Evolutionary conservation across 2,329 filamentous ascomycete genomes (phyloP), one percentile per base, ranked within the genome.

Genomic region (Periconia sp.): DNA sequence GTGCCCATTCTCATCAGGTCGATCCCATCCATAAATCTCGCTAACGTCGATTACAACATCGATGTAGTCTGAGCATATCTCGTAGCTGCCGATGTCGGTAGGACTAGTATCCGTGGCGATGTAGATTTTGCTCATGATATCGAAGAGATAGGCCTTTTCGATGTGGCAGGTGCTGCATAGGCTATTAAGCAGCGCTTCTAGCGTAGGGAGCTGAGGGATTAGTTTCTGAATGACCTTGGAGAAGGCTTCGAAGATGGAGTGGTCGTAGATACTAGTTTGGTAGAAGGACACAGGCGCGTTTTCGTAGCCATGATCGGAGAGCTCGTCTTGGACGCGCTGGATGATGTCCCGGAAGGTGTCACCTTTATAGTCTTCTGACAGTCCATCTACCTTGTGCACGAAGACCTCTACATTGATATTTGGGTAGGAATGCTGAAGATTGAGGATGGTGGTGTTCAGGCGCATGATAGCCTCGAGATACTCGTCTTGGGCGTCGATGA

Each of bases 171-270:
- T 94, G 48, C 88, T 89, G 73, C 90, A 95, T 29, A 99, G 82
- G 55, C 92, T 94, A 62, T 95, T 96, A 61, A 99, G 86, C 71
- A 99, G 83, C 36, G 91, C 88, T 72, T 99, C 94, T 42, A 99
- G 83, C 18, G 92, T 95, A 5, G 91, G 89, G 6, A 99, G 82
- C 50, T 95, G 89, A 1, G 94, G 92, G 37, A 99, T 92, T 21
- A 99, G 82, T 70, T 96, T 96, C 72, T 99, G 94, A 52, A 99
- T 96, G 51, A 99, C 92, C 71, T 96, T 96, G 75, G 87, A 92
- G 69, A 99, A 96, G 36, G 94, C 94, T 72, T 99, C 94, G 67
- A 97, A 99, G 64, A 96, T 96, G 61, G 88, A 95, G 73, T 96
- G 92, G 70, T 99, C 94, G 78, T 97, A 99, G 68, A 99, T 99